Evolutionary conservation across 106 monocot species (phyloP), one percentile per base, ranked within the genome.

Genomic region (Dendrobium nobile): DNA sequence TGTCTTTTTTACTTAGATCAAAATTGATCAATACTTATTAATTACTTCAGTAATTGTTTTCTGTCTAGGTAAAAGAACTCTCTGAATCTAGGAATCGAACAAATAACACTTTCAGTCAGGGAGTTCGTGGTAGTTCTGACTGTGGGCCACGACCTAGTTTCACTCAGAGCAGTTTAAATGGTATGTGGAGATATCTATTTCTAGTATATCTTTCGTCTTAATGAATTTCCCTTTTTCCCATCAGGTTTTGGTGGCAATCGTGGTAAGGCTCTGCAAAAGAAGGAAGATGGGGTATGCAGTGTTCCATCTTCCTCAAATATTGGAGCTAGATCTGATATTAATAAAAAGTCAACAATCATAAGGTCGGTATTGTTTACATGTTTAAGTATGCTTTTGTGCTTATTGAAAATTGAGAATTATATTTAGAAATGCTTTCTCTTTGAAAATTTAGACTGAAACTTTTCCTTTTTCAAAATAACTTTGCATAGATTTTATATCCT

Each of bases 11-110:
- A 45, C 45, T 45, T 45, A 9, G 45, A 45, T 45, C 7, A 45
- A 45, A 45, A 7, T 45, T 45, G 45, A 45, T 45, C 45, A 45
- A 7, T 45, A 79, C 20, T 17, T 65, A 10, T 31, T 73, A 19
- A n/a, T 64, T 47, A 20, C 18, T 43, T 73, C 40, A 73, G n/a
- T 6, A 22, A 45, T 45, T 45, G 6, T 45, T 77, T 83, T 65
- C 76, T 82, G 61, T 78, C 73, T 78, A 94, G 94, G 78, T 77
- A 27, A 94, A 86, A 72, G 94, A 94, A 3, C 82, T 67, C 9
- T 78, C 58, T 17, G 94, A 94, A 20, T 83, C 86, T 26, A 84
- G 91, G 80, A 28, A 86, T 79, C 86, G 94, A 67, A 54, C 84
- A 79, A 68, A 72, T 31, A 86, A 64, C 73, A 82, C 70, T 48